Conservation (phyloP, 176 grass and related monocot species). For the Oryza meyeriana region DNA sequence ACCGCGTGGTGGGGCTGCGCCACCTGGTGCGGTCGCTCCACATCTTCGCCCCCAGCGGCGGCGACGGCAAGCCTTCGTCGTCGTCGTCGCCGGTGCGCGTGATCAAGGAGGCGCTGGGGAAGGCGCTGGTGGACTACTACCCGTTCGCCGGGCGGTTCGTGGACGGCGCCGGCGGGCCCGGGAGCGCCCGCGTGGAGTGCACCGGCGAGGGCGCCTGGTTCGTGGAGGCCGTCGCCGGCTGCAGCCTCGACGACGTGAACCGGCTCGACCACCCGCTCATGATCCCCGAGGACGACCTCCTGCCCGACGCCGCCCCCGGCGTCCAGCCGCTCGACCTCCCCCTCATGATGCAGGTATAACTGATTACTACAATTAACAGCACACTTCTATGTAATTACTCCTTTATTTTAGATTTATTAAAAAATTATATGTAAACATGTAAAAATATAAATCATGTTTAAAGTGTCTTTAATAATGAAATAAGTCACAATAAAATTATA, state of each 20-base stretch:
- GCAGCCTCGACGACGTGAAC: slow-evolving; percentile 32
- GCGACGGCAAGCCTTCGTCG: not conserved
- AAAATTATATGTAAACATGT: too few relatives aligned
- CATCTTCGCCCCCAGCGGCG: not conserved
- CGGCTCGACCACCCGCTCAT: slow-evolving; percentile 26
- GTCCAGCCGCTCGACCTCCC: slow-evolving; percentile 34
- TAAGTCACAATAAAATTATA: too few relatives aligned
- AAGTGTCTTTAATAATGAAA: too few relatives aligned
- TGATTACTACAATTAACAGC: too few relatives aligned
- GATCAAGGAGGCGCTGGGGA: slow-evolving; percentile 13
- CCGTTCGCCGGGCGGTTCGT: slow-evolving; percentile 36
- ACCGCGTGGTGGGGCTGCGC: slow-evolving; percentile 34
- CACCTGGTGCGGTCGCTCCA: slow-evolving; percentile 40
- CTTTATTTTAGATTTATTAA: too few relatives aligned
- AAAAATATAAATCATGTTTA: too few relatives aligned
- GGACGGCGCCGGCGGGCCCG: not conserved
- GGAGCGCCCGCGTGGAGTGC: slow-evolving; percentile 17
- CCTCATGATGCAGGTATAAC: slow-evolving; percentile 31
- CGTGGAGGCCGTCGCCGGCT: slow-evolving; percentile 3
- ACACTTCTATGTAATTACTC: too few relatives aligned
- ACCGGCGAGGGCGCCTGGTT: slow-evolving; percentile 32
- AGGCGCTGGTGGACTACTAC: slow-evolving; percentile 31
- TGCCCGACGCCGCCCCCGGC: slow-evolving; percentile 9
- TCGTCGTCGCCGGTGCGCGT: not conserved
- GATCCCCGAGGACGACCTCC: slow-evolving; percentile 32